These are phyloP conservation scores for Sporisorium sorghi DNA, from an alignment of 1,284 basidiomycete genomes.

Conservation along the genomic window DNA sequence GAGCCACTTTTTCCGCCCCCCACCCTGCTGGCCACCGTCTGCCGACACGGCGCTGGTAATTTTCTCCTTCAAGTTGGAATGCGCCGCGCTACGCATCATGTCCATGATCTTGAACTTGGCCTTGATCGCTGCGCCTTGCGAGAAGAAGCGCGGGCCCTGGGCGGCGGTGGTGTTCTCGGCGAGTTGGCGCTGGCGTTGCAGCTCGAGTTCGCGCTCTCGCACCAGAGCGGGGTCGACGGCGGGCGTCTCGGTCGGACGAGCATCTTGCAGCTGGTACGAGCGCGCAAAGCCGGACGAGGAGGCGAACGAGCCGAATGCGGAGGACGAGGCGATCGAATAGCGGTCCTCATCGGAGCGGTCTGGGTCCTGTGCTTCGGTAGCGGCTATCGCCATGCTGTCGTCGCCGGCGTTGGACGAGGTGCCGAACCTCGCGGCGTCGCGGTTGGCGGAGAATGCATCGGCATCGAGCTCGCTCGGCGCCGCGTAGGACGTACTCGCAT, in stretches of 20 bases:
- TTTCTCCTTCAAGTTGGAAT: conserved; percentile 44
- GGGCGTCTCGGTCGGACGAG: conserved; percentile 1
- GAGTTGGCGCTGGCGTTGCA: conserved; percentile 33
- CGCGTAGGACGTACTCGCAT: conserved; percentile 11
- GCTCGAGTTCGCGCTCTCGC: conserved; percentile 35
- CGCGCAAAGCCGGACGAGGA: conserved; percentile 41
- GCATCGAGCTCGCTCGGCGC: conserved; percentile 5
- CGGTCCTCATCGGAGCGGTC: conserved; percentile 52
- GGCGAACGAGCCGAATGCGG: conserved; percentile 45
- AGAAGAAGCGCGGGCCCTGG: conserved; percentile 51
- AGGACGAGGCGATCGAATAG: conserved; percentile 51
- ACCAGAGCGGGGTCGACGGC: conserved; percentile 18
- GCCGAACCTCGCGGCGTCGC: background rate
- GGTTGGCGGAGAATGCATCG: background rate
- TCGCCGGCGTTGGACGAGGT: background rate
- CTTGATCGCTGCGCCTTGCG: conserved; percentile 60
- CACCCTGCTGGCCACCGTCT: conserved; percentile 13
- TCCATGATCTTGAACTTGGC: conserved; percentile 57
- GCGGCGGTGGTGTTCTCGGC: conserved; percentile 55
- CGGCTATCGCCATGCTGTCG: background rate
- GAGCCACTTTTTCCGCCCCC: conserved; percentile 45
- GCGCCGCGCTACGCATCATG: conserved; percentile 48
- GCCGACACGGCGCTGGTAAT: conserved; percentile 18
- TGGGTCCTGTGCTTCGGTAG: conserved; percentile 11
- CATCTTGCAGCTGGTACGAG: conserved; percentile 16